Conservation (phyloP, 495 filamentous ascomycete genomes). For the Astrothelium macrocarpum region DNA sequence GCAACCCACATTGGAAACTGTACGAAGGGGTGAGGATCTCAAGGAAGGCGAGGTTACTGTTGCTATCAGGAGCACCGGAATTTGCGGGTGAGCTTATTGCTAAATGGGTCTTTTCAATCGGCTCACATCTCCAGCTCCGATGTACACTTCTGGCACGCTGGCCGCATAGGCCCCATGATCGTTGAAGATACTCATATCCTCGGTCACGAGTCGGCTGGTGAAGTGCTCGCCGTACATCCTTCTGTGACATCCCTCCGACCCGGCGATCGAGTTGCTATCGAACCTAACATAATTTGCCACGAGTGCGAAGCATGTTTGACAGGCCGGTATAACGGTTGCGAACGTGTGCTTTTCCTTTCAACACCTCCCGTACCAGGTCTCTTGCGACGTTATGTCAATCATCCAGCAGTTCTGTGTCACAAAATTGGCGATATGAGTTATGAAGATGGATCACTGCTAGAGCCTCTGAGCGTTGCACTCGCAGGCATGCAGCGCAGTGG, state of each 20-base stretch:
- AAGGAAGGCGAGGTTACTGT: slow-evolving; percentile 75
- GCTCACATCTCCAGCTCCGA: slow-evolving; percentile 53
- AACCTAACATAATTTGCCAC: slow-evolving; percentile 84
- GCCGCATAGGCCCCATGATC: slow-evolving; percentile 90
- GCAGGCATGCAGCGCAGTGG: slow-evolving; percentile 72
- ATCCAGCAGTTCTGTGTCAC: slow-evolving; percentile 86
- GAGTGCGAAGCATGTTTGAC: slow-evolving; percentile 82
- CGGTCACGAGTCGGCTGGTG: slow-evolving; percentile 84
- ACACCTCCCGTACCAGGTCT: slow-evolving; percentile 85
- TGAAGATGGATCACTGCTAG: slow-evolving; percentile 77
- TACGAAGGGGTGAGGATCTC: slow-evolving; percentile 58
- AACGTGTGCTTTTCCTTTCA: slow-evolving; percentile 71
- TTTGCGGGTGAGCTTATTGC: slow-evolving; percentile 63
- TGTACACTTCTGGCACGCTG: slow-evolving; percentile 92
- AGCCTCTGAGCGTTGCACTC: slow-evolving; percentile 77
- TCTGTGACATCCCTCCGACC: slow-evolving; percentile 63
- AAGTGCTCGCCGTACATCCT: slow-evolving; percentile 70
- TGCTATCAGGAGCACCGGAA: slow-evolving; percentile 80
- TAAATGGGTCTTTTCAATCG: neutral
- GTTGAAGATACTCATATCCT: slow-evolving; percentile 79
- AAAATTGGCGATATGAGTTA: slow-evolving; percentile 80
- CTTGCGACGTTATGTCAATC: slow-evolving; percentile 83
- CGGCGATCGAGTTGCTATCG: slow-evolving; percentile 82
- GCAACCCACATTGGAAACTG: slow-evolving; percentile 61
- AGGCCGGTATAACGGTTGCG: slow-evolving; percentile 88